Conservation (phyloP, 352 stramenopile genomes). For the Sclerospora graminicola region DNA sequence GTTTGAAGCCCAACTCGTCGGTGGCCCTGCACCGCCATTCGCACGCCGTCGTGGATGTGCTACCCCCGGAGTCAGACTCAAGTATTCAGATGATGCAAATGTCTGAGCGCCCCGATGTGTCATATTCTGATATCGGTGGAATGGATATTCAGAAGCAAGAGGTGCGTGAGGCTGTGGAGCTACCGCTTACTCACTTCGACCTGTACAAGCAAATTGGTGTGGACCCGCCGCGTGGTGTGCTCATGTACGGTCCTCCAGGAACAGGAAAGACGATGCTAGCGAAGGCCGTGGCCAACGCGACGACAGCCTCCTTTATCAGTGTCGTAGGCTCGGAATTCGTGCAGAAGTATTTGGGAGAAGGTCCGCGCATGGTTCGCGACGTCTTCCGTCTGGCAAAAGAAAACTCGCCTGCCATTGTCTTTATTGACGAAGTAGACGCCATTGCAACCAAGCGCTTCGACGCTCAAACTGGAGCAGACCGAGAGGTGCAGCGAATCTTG, state of each 20-base stretch:
- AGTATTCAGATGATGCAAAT: constrained; percentile 99
- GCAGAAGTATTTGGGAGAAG: constrained; percentile 99
- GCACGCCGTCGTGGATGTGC: constrained; percentile 97
- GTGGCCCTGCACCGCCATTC: constrained; percentile 98
- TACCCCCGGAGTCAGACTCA: constrained; percentile 97
- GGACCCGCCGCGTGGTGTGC: constrained; percentile 96
- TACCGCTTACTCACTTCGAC: constrained; percentile 98
- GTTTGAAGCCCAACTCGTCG: constrained; percentile 98
- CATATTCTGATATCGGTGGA: constrained; percentile 95
- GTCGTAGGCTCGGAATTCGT: constrained; percentile 98
- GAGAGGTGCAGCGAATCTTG: constrained; percentile 97
- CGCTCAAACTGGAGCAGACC: constrained; percentile 94
- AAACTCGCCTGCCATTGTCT: constrained; percentile 98
- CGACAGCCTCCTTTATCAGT: constrained; percentile 97
- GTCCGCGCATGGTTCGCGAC: constrained; percentile 99
- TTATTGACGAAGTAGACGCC: constrained; percentile 99
- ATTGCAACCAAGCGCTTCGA: constrained; percentile 99
- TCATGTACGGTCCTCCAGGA: constrained; percentile 94
- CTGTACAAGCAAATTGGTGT: constrained; percentile 99
- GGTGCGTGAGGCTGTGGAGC: constrained; percentile 98
- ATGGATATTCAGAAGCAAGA: constrained; percentile 99
- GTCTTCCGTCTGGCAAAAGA: constrained; percentile 99
- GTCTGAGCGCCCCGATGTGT: constrained; percentile 96
- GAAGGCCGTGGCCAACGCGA: constrained; percentile 99
- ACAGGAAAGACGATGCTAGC: constrained; percentile 99